Percentiles rank a stretch among this genome's conserved stretches.
Conservation (phyloP, 257 asterid genomes). For the Rauvolfia tetraphylla region DNA sequence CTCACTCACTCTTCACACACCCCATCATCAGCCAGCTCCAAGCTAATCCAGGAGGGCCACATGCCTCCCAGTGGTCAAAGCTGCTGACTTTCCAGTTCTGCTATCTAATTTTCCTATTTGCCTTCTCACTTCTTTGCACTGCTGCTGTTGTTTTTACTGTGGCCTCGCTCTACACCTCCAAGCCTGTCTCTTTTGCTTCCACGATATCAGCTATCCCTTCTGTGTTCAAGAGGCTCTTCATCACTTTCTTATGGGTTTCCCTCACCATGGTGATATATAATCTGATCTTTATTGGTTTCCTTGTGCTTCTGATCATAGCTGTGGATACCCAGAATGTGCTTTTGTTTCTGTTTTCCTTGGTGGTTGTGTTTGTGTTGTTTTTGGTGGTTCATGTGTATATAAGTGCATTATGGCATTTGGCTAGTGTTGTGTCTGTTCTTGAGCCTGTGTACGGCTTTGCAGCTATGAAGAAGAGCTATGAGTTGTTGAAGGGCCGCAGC, state of each 20-base stretch:
- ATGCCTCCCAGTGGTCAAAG: slow-evolving; percentile 69
- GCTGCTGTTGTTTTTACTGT: slow-evolving; percentile 95
- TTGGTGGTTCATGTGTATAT: slow-evolving; percentile 79
- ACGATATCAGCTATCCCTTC: slow-evolving; percentile 81
- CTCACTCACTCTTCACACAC: slow-evolving; percentile 89
- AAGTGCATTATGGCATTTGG: slow-evolving; percentile 91
- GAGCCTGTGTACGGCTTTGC: slow-evolving; percentile 68
- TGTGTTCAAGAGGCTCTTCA: slow-evolving; percentile 67
- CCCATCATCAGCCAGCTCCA: slow-evolving; percentile 70
- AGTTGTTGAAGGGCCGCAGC: slow-evolving; percentile 57
- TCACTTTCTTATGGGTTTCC: slow-evolving; percentile 79
- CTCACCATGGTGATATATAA: slow-evolving; percentile 60
- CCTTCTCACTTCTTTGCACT: slow-evolving; percentile 79
- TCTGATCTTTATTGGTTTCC: slow-evolving; percentile 53
- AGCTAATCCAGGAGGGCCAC: slow-evolving; percentile 38
- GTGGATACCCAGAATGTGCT: slow-evolving; percentile 53
- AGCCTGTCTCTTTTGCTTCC: slow-evolving; percentile 69
- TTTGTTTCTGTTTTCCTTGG: slow-evolving; percentile 50
- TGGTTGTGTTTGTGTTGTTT: slow-evolving; percentile 56
- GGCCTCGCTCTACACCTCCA: slow-evolving; percentile 81
- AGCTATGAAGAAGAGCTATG: slow-evolving; percentile 76
- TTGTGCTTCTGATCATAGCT: slow-evolving; percentile 60
- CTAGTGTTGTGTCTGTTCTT: slow-evolving; percentile 86
- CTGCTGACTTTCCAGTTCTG: slow-evolving; percentile 67
- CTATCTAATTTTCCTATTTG: slow-evolving; percentile 80